phyloP scores from a whole-genome alignment of 306 rosid species.

The Myrica gale region DNA sequence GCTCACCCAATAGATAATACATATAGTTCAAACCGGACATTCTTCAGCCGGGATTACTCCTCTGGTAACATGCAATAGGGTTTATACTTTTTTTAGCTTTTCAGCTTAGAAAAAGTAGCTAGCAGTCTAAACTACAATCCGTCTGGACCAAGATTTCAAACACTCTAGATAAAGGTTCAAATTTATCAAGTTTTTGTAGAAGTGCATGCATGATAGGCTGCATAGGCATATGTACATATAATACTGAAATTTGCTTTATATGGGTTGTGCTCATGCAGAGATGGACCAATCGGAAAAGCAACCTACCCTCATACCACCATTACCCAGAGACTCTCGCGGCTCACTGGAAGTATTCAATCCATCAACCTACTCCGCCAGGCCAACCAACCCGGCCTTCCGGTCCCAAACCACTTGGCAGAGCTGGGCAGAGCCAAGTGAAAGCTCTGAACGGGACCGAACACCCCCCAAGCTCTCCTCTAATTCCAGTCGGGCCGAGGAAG shows the following conservation, averaged over 20 bases:
- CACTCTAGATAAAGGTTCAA: background rate
- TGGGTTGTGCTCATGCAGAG: conserved; percentile 30
- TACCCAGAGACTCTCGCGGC: conserved; percentile 72
- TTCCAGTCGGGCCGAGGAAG: conserved; percentile 33
- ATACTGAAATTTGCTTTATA: background rate
- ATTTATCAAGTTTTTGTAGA: background rate
- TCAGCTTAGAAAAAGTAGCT: background rate
- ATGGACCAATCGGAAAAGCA: conserved; percentile 49
- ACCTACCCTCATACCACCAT: conserved; percentile 38
- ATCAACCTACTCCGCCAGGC: conserved; percentile 34
- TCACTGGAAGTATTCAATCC: conserved; percentile 94
- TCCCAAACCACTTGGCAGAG: conserved; percentile 26
- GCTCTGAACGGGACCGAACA: conserved; percentile 18
- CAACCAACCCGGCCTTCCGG: conserved; percentile 33
- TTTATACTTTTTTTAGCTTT: too few species aligned
- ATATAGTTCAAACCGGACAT: too few species aligned
- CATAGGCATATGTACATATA: background rate
- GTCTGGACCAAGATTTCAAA: background rate
- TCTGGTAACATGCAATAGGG: too few species aligned
- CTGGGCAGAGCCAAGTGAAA: conserved; percentile 19
- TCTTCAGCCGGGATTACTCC: too few species aligned
- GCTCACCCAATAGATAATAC: too few species aligned
- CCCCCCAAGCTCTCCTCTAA: conserved; percentile 20
- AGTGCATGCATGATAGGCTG: background rate
- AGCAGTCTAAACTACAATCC: background rate